Base-by-base conservation (phyloP, 306 rosid species). In the Corylus americana region DNA sequence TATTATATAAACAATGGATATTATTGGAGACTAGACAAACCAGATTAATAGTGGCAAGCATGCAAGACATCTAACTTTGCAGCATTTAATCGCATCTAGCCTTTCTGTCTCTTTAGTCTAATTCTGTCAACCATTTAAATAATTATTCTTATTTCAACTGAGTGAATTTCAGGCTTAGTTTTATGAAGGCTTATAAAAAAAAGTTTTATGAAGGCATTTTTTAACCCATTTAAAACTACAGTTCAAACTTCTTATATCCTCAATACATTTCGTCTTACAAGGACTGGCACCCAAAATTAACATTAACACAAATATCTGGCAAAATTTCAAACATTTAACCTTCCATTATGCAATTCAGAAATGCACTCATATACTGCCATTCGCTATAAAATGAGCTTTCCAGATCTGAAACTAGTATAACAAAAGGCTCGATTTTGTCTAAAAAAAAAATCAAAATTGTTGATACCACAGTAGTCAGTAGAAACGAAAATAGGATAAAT, bases 281-380 rank as follows among this genome's bases (percentile, higher is more conserved):
- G 49, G 48, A 39, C 20, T 17, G 20, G 17, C 12, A 42, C 50
- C 31, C 51, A 18, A 45, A 45, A 17, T 68, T 42, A 42, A 68
- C 45, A 39, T 42, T 18, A 29, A 42, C 8, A 16, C 10, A 18
- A 31, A 50, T 31, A 55, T 18, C 29, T 55, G 25, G 29, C 77
- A 74, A 49, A 27, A 51, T 69, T 49, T 13, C 47, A 74, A 55
- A 74, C 57, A 58, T 11, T 74, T 55, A 73, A 55, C 70, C 47
- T 61, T 61, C 54, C 25, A 25, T 17, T 42, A 2, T 25, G 58
- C 73, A 44, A 39, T 61, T 59, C 48, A 68, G 20, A 39, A 67
- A 37, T 18, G 71, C 7, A 67, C 4, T 67, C 71, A 67, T 9
- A 6, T 37, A 18, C 50, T 37, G 13, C 50, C 51, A 18, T 42